A percentile compares a stretch with the other conserved stretches of the same genome.
Conservation (phyloP, 75 land plant species). For the Ceratopteris richardii region DNA sequence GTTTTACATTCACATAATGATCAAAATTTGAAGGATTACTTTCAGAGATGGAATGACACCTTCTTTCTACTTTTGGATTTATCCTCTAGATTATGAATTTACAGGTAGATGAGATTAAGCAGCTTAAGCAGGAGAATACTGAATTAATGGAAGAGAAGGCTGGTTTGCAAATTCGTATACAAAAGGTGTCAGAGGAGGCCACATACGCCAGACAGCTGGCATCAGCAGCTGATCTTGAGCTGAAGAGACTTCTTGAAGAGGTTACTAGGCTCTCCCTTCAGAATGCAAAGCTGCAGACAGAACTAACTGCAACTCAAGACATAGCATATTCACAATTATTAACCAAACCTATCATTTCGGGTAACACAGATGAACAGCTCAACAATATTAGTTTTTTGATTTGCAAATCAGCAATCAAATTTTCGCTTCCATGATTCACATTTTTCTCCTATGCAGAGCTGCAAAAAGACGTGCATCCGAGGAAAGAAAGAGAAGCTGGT, state of each 20-base stretch:
- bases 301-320: constrained; percentile 16
- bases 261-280: constrained; percentile 25
- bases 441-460: no score
- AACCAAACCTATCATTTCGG: constrained; percentile 3
- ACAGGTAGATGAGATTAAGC: constrained; percentile 21
- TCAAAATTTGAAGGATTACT: not conserved
- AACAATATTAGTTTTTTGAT: no score
- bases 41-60: not conserved
- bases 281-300: constrained; percentile 19
- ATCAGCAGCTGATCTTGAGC: constrained; percentile 27
- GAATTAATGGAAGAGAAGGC: constrained; percentile 19
- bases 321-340: constrained; percentile 10
- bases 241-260: constrained; percentile 27
- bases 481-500: constrained; percentile 18
- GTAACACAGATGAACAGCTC: not conserved
- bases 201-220: constrained; percentile 30
- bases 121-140: constrained; percentile 16
- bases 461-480: constrained; percentile 11
- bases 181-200: constrained; percentile 24
- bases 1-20: constrained; percentile 15
- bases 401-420: no score
- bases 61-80: not conserved
- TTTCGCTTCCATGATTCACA: no score
- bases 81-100: not conserved
- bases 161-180: constrained; percentile 10